Percentiles rank a stretch among this genome's conserved stretches.
phyloP scores from a whole-genome alignment of 768 basidiomycete genomes.

The Coprinopsis marcescibilis region DNA sequence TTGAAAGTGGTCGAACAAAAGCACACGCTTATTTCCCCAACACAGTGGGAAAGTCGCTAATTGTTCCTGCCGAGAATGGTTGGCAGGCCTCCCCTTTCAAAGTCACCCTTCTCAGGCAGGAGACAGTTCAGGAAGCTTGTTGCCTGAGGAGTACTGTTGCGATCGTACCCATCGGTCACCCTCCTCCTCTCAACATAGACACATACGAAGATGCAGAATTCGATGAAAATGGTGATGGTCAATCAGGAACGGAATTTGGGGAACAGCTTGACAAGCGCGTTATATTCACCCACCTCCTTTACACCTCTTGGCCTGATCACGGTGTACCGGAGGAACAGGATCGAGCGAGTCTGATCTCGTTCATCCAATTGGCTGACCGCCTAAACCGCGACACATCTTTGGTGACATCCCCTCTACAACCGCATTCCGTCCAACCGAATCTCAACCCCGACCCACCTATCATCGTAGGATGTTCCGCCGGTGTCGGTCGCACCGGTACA shows the following conservation, averaged over 20 bases:
- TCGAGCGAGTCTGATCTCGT: constrained; percentile 52
- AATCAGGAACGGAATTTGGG: constrained; percentile 14
- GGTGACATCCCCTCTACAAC: constrained; percentile 16
- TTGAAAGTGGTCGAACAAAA: constrained; percentile 68
- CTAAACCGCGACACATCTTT: constrained; percentile 47
- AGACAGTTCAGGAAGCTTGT: constrained; percentile 46
- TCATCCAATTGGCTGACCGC: constrained; percentile 58
- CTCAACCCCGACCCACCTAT: constrained; percentile 66
- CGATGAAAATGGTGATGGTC: constrained; percentile 11
- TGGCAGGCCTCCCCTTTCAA: constrained; percentile 38
- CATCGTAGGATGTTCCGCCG: constrained; percentile 82
- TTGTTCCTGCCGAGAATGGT: constrained; percentile 42
- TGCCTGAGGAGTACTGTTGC: constrained; percentile 61
- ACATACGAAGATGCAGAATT: constrained; percentile 9
- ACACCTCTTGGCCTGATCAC: constrained; percentile 79
- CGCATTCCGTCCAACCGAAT: constrained; percentile 11
- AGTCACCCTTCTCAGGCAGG: constrained; percentile 49
- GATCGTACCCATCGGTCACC: constrained; percentile 32
- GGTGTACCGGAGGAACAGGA: constrained; percentile 67
- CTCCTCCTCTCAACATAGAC: constrained; percentile 2
- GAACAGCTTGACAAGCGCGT: constrained; percentile 28
- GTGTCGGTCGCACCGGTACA: constrained; percentile 81
- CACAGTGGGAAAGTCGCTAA: constrained; percentile 45
- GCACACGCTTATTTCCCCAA: constrained; percentile 75
- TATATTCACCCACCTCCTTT: constrained; percentile 67